Percentiles rank a stretch among this genome's conserved stretches.
phyloP scores from a whole-genome alignment of 1,284 basidiomycete species.

The Ceratobasidium papillatum region DNA sequence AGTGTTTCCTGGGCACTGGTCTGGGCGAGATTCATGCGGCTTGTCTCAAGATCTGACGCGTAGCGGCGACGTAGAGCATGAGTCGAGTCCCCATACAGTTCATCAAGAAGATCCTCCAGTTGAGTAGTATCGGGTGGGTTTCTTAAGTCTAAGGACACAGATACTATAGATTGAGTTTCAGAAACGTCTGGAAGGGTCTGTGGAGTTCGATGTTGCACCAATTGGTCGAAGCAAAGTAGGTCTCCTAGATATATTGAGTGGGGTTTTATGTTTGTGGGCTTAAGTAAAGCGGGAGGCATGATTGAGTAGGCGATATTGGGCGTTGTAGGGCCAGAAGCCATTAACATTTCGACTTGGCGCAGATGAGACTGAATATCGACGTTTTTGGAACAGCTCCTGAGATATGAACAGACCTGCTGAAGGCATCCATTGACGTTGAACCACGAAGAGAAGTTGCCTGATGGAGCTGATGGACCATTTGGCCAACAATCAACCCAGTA shows the following conservation, averaged over 20 bases:
- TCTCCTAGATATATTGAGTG: background rate
- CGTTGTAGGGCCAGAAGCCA: background rate
- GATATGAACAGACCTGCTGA: background rate
- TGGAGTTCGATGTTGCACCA: background rate
- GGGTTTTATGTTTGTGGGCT: background rate
- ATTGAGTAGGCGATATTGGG: background rate
- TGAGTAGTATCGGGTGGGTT: background rate
- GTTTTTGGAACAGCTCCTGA: constrained; percentile 6
- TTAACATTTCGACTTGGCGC: background rate
- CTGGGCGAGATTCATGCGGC: background rate
- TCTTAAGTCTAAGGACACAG: background rate
- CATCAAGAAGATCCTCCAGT: background rate
- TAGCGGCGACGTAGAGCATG: background rate
- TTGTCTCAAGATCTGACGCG: background rate
- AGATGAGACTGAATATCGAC: constrained; percentile 6
- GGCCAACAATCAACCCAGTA: constrained; percentile 12
- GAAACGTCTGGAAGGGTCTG: background rate
- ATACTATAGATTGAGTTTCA: background rate
- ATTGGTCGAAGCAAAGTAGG: background rate
- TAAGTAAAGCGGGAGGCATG: background rate
- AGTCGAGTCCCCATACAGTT: background rate
- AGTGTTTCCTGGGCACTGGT: background rate
- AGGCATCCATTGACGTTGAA: background rate
- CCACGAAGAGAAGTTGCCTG: background rate
- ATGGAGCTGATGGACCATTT: background rate